A percentile compares a stretch with the other conserved stretches of the same genome.
These are phyloP conservation scores for Phytopythium boreale DNA, from an alignment of 352 stramenopile genomes.

Conservation along the genomic window DNA sequence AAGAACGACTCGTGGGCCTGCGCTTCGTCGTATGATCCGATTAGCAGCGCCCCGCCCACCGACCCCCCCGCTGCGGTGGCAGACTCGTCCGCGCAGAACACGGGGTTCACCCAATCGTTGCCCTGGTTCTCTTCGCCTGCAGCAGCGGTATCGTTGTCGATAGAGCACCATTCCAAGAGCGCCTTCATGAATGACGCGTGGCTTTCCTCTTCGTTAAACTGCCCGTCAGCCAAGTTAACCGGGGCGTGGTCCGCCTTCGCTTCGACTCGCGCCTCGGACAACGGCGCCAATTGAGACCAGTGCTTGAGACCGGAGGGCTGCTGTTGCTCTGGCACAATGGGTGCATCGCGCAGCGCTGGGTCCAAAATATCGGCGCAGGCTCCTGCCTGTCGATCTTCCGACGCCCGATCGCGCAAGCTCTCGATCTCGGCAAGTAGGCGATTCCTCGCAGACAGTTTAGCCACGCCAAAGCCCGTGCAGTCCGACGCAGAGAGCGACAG, in stretches of 20 bases:
- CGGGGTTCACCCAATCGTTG: constrained; percentile 64
- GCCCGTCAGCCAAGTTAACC: constrained; percentile 74
- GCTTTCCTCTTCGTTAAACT: constrained; percentile 70
- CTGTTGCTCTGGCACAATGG: constrained; percentile 20
- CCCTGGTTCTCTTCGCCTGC: constrained; percentile 22
- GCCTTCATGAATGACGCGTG: constrained; percentile 81
- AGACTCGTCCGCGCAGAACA: constrained; percentile 18
- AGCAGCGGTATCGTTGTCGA: constrained; percentile 20
- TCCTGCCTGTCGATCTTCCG: not conserved
- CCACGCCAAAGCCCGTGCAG: constrained; percentile 47
- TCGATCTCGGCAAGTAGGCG: constrained; percentile 51
- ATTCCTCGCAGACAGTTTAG: constrained; percentile 59
- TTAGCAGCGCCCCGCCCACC: constrained; percentile 39
- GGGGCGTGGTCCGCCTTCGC: constrained; percentile 24
- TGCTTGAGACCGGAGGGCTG: constrained; percentile 34
- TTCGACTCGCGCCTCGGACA: constrained; percentile 31
- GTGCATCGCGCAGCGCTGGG: constrained; percentile 43
- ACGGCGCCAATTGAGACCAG: constrained; percentile 69
- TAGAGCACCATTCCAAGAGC: constrained; percentile 67
- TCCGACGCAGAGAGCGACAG: constrained; percentile 44
- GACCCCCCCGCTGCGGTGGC: not conserved
- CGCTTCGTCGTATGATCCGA: constrained; percentile 65
- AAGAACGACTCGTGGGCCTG: constrained; percentile 67
- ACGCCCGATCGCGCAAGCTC: constrained; percentile 23
- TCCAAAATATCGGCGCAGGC: constrained; percentile 47